These are phyloP conservation scores for Dimargaris verticillata DNA, from an alignment of 192 early-diverging fungal genomes.

Conservation along the genomic window DNA sequence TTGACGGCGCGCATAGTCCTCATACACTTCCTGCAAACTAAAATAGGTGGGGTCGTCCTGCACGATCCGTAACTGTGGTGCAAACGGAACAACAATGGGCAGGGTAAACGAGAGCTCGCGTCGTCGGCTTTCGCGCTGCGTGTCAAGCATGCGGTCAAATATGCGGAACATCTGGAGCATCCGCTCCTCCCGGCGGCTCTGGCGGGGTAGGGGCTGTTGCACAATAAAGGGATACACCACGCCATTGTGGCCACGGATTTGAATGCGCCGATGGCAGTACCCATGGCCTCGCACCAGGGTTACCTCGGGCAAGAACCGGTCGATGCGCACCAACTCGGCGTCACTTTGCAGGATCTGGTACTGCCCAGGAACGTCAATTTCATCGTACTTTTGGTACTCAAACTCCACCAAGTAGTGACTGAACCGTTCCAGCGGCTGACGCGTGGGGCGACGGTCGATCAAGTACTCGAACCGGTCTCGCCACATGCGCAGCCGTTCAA, in stretches of 20 bases:
- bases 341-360: conserved; percentile 76
- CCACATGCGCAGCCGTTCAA: conserved; percentile 80
- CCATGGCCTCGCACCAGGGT: conserved; percentile 60
- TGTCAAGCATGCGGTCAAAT: conserved; percentile 70
- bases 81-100: conserved; percentile 82
- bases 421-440: conserved; percentile 71
- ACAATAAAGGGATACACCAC: conserved; percentile 78
- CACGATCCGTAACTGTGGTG: conserved; percentile 81
- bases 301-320: conserved; percentile 87
- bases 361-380: conserved; percentile 97
- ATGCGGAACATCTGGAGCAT: conserved; percentile 90
- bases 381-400: conserved; percentile 96
- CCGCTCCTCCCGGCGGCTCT: conserved; percentile 86
- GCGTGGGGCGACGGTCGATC: conserved; percentile 64
- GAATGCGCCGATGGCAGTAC: conserved; percentile 57
- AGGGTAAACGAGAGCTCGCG: conserved; percentile 66
- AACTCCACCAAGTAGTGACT: conserved; percentile 92
- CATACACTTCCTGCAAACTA: conserved; percentile 86
- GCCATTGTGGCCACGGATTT: conserved; percentile 85
- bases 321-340: conserved; percentile 88
- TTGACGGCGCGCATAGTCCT: conserved; percentile 57
- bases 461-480: conserved; percentile 80
- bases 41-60: conserved; percentile 81
- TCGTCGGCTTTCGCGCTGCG: conserved; percentile 64
- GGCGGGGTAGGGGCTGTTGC: conserved; percentile 81